Evolutionary conservation across 2,329 filamentous ascomycete species (phyloP), one percentile per base, ranked within the genome.

Genomic region (Colletotrichum melonis): DNA sequence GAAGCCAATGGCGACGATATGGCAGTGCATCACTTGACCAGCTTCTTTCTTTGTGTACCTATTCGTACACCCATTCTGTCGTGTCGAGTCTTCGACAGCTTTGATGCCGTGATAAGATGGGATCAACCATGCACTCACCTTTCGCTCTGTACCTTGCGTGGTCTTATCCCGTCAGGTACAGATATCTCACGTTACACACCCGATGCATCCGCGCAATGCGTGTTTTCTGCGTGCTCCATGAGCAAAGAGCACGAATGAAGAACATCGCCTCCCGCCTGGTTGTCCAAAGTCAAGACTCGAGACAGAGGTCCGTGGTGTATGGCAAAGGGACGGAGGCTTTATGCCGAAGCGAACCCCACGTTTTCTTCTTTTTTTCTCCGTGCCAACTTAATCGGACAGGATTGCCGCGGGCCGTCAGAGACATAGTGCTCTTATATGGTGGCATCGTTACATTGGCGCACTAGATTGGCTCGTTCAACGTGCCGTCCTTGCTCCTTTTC

Each of bases 371-470:
- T 24, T 42, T 24, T 46, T 30, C 8, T 22, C 32, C 38, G n/a
- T 16, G 30, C 26, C 42, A 49, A 60, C 7, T 24, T 49, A 22
- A 24, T 56, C 32, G 60, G 60, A 11, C 38, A 49, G 19, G 24
- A 56, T 42, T 70, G 59, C 57, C 32, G 55, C 32, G 70, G 54
- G 26, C n/a, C 57, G 52, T 69, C 26, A 52, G 52, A 69, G 24
- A 72, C 65, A 72, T 32, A 69, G 68, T 63, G 30, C 38, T 42
- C 1, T 63, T 46, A 26, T 19, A 63, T 63, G n/a, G 57, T n/a
- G 14, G 12, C 35, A 32, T 64, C 35, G 19, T 30, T 26, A 35
- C 58, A 57, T 12, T 55, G 46, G 8, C 11, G 28, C 8, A 8
- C 24, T 19, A 24, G 65, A 72, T 42, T 54, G 65, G 54, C 24